Conservation (phyloP, 202 grass and related monocot species). For the Miscanthus sacchariflorus region DNA sequence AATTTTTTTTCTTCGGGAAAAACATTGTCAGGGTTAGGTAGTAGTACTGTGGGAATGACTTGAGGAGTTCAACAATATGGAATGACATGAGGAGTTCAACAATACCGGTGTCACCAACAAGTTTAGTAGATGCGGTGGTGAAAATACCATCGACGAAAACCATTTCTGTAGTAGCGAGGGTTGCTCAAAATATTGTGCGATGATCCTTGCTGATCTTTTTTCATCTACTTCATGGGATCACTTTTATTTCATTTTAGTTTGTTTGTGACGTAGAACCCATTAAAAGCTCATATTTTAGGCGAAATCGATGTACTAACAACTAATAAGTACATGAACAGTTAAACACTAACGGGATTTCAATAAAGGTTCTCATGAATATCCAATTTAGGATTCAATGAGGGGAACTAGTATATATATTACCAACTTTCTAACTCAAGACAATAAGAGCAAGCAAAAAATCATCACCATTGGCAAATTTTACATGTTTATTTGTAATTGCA, state of each 20-base stretch:
- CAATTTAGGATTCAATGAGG: background rate
- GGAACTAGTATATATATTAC: background rate
- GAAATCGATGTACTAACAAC: background rate
- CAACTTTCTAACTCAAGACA: background rate
- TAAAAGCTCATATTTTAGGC: background rate
- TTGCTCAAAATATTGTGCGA: background rate
- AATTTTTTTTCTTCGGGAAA: background rate
- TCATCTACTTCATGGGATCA: background rate
- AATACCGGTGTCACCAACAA: background rate
- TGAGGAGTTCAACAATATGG: background rate
- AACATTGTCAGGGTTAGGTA: background rate
- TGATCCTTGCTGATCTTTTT: background rate
- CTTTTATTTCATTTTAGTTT: background rate
- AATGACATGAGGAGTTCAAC: background rate
- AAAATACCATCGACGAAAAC: no score
- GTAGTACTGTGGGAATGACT: background rate
- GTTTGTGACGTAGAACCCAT: no score
- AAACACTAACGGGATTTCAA: background rate
- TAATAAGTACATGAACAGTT: background rate
- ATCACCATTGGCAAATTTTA: no score
- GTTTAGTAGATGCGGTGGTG: no score
- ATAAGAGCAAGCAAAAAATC: no score
- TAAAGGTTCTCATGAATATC: background rate
- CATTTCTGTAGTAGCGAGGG: no score
- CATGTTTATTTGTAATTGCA: no score